Conservation (phyloP, 2,329 filamentous ascomycete genomes). For the Aspergillus fijiensis region DNA sequence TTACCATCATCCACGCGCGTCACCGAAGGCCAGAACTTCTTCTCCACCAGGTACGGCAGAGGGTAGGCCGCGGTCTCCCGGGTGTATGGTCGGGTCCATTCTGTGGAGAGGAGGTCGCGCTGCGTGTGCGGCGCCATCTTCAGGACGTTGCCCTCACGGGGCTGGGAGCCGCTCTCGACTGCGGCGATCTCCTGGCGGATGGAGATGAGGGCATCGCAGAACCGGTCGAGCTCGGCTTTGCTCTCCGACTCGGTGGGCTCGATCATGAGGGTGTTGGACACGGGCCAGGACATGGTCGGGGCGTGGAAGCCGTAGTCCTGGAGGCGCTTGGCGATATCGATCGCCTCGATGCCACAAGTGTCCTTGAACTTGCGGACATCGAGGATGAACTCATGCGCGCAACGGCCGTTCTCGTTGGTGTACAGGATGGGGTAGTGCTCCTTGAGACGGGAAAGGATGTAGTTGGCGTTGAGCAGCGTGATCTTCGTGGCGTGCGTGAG, state of each 20-base stretch:
- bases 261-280: conserved; percentile 95
- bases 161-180: conserved; percentile 75
- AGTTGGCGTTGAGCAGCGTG: conserved; percentile 94
- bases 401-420: conserved; percentile 82
- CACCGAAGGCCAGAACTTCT: conserved; percentile 96
- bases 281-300: conserved; percentile 95
- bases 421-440: conserved; percentile 90
- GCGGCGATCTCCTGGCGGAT: conserved; percentile 83
- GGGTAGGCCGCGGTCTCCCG: conserved; percentile 86
- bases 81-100: conserved; percentile 81
- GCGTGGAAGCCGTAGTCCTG: conserved; percentile 98
- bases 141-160: conserved; percentile 75
- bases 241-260: conserved; percentile 94
- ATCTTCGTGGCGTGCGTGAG: conserved; percentile 88
- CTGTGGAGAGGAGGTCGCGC: conserved; percentile 70
- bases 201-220: conserved; percentile 82
- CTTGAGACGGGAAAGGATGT: conserved; percentile 83
- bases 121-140: conserved; percentile 88
- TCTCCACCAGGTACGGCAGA: conserved; percentile 76
- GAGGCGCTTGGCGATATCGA: conserved; percentile 92
- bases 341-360: conserved; percentile 78
- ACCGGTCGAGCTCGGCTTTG: conserved; percentile 88
- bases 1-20: conserved; percentile 83
- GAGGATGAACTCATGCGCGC: conserved; percentile 96
- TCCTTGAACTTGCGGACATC: conserved; percentile 84